Base-by-base conservation (phyloP, 2,329 filamentous ascomycete genomes). In the Fonsecaea monophora region DNA sequence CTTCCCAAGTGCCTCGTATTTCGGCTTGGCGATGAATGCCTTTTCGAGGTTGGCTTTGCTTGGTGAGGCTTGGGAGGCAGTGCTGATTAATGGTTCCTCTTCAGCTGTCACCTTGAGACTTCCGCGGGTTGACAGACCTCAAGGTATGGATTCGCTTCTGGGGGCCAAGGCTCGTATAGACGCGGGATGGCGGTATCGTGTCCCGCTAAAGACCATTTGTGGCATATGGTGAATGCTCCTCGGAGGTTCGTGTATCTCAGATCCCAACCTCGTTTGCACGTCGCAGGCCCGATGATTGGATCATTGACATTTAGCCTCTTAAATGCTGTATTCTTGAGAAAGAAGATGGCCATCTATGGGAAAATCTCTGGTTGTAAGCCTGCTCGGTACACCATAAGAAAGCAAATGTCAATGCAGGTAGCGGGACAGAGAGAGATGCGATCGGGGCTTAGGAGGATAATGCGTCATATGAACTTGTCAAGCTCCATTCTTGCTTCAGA, bases 31-130 rank as follows among this genome's bases (percentile, higher is more conserved):
- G 8, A 6, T 9, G 8, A 21, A 50, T 21, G 45, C 21, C 45
- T 50, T 50, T 50, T n/a, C 45, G 18, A 18, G 18, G 40, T 21
- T 25, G 21, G 45, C 45, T n/a, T n/a, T n/a, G 40, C 4, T n/a
- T n/a, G 13, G 40, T n/a, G 15, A 5, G 5, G 13, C 15, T 42
- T 25, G 25, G 15, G 15, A 42, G 10, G 15, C 13, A n/a, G 45
- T 50, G 45, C 45, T 50, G 45, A 50, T 50, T 50, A 50, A 50
- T 50, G 18, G 45, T 25, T 12, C 18, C 15, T n/a, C n/a, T 45
- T n/a, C 21, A 45, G 40, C 40, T 21, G 15, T 15, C 15, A 7
- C 9, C 21, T 18, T 18, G 15, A 45, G n/a, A 18, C 18, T 10
- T 50, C 18, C 18, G 45, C 4, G 18, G 40, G 2, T 18, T 6